Evolutionary conservation across 2,329 filamentous ascomycete species (phyloP).

Genomic region (Phoma sp.): DNA sequence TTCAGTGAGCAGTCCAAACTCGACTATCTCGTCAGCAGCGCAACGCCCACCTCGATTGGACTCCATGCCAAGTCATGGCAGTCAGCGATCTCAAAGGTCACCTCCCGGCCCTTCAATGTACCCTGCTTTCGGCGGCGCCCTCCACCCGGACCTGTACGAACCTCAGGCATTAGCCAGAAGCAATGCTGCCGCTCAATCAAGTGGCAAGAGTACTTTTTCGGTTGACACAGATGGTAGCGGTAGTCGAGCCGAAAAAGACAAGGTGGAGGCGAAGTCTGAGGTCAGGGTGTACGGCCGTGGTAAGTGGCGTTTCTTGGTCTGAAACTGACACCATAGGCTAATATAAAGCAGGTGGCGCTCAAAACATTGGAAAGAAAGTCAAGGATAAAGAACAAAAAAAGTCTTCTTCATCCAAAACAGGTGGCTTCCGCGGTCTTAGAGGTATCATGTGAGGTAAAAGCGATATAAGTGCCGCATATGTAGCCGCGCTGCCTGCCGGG

Average conservation of each 20-base stretch:
- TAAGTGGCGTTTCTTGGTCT: conserved; percentile 42
- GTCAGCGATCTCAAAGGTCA: conserved; percentile 27
- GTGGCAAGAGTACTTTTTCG: conserved; percentile 51
- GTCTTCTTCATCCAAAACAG: conserved; percentile 51
- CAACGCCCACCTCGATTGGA: conserved; percentile 38
- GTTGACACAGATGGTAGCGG: conserved; percentile 46
- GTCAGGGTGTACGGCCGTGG: conserved; percentile 62
- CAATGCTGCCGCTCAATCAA: conserved; percentile 29
- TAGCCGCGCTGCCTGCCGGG: neutral
- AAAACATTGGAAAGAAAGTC: conserved; percentile 62
- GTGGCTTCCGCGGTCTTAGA: conserved; percentile 50
- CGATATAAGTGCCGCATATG: neutral
- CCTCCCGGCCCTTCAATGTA: conserved; percentile 29
- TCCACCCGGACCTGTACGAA: conserved; percentile 40
- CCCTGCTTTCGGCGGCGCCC: conserved; percentile 32
- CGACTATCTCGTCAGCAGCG: conserved; percentile 24
- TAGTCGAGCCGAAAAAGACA: conserved; percentile 49
- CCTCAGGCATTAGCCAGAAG: conserved; percentile 15
- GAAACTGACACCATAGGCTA: conserved; percentile 38
- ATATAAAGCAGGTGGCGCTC: conserved; percentile 54
- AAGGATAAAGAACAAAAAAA: conserved; percentile 56
- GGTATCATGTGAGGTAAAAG: conserved; percentile 40
- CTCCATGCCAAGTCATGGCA: conserved; percentile 28
- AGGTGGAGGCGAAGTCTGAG: conserved; percentile 57
- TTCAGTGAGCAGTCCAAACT: conserved; percentile 30